Conservation (phyloP, 768 basidiomycete genomes). For the Ephemerocybe angulata region DNA sequence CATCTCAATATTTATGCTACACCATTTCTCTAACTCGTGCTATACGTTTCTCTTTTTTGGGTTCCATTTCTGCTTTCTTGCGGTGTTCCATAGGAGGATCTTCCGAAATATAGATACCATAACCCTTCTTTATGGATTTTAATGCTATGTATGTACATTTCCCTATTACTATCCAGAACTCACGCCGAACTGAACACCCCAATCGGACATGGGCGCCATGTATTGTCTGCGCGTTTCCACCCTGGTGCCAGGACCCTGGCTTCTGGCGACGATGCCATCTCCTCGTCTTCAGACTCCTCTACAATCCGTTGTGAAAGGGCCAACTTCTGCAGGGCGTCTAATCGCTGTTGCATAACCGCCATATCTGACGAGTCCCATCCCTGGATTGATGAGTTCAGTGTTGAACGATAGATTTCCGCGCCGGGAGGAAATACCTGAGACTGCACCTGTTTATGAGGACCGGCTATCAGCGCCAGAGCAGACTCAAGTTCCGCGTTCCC, state of each 20-base stretch:
- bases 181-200: conserved; percentile 38
- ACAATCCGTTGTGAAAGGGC: neutral
- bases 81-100: no score
- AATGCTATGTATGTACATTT: no score
- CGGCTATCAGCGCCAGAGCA: conserved; percentile 20
- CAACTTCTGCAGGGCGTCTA: conserved; percentile 31
- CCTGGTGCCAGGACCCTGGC: conserved; percentile 19
- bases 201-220: conserved; percentile 68
- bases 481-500: conserved; percentile 32
- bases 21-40: no score
- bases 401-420: neutral
- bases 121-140: no score
- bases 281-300: neutral
- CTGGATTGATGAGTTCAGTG: neutral
- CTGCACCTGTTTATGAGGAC: conserved; percentile 1
- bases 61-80: neutral
- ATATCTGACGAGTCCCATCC: conserved; percentile 52
- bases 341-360: conserved; percentile 52
- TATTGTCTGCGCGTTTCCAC: conserved; percentile 40
- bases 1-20: neutral
- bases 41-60: neutral
- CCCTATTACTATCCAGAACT: neutral
- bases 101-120: no score
- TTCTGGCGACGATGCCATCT: neutral
- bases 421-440: neutral